These are phyloP conservation scores for Daldinia eschscholtzii DNA, from an alignment of 2,329 filamentous ascomycete species.

Conservation along the genomic window DNA sequence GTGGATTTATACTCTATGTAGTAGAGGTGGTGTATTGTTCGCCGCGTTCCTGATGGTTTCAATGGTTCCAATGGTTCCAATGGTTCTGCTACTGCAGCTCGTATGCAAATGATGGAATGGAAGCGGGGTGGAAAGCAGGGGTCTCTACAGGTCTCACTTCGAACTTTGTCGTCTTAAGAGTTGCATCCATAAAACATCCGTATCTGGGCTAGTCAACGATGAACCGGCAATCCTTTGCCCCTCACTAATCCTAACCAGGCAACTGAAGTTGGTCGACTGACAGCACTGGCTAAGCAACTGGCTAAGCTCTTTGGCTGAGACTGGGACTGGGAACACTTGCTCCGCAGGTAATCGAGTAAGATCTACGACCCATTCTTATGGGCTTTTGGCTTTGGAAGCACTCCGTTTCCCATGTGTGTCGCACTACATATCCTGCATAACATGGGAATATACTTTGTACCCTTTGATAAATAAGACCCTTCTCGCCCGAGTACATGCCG, in stretches of 20 bases:
- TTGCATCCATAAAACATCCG: constrained; percentile 18
- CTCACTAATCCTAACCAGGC: constrained; percentile 37
- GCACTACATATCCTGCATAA: constrained; percentile 36
- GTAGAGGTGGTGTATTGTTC: not conserved
- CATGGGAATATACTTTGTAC: constrained; percentile 19
- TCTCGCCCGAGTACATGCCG: constrained; percentile 38
- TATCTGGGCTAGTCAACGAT: constrained; percentile 36
- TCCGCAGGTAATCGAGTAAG: constrained; percentile 6
- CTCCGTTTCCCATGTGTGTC: constrained; percentile 20
- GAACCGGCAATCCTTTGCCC: constrained; percentile 27
- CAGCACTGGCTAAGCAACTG: not conserved
- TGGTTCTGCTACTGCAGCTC: constrained; percentile 23
- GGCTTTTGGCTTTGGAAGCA: constrained; percentile 3
- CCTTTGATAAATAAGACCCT: constrained; percentile 26
- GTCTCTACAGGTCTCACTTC: constrained; percentile 11
- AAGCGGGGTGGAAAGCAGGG: constrained; percentile 31
- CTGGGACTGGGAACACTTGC: constrained; percentile 6
- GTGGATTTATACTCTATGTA: not conserved
- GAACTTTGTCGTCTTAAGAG: constrained; percentile 27
- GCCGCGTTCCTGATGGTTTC: not conserved
- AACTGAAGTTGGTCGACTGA: not conserved
- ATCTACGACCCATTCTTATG: constrained; percentile 10
- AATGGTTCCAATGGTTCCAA: not conserved
- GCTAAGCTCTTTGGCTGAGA: too few species aligned
- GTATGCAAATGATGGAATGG: constrained; percentile 25